Evolutionary conservation across 2,329 filamentous ascomycete species (phyloP).

Genomic region (Drechslerella coelobrocha): DNA sequence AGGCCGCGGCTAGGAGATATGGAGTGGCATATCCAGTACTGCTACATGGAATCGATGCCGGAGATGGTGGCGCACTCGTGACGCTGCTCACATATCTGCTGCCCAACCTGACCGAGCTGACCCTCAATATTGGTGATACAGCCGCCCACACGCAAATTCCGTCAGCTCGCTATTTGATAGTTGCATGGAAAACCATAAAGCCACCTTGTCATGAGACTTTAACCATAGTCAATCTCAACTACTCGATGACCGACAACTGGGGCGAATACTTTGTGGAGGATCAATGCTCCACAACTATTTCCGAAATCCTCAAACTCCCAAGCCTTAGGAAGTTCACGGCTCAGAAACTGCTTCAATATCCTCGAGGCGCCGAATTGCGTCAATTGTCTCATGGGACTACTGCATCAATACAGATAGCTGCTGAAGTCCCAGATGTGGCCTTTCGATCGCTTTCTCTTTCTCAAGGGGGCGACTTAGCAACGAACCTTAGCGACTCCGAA

Average conservation of each 20-base stretch:
- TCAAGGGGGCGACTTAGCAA: not conserved
- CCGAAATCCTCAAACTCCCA: slow-evolving; percentile 32
- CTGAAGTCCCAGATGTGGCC: slow-evolving; percentile 27
- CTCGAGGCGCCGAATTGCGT: slow-evolving; percentile 6
- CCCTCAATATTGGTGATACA: slow-evolving; percentile 27
- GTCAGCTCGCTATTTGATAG: slow-evolving; percentile 36
- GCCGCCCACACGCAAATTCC: slow-evolving; percentile 16
- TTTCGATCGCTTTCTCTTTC: slow-evolving; percentile 24
- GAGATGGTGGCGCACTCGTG: slow-evolving; percentile 29
- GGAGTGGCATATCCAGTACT: slow-evolving; percentile 38
- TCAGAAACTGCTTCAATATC: slow-evolving; percentile 29
- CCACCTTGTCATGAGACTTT: slow-evolving; percentile 35
- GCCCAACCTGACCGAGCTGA: slow-evolving; percentile 35
- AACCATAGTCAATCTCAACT: slow-evolving; percentile 28
- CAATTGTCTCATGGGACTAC: slow-evolving; percentile 14
- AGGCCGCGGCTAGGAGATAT: slow-evolving; percentile 25
- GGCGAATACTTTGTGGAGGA: slow-evolving; percentile 30
- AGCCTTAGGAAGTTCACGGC: slow-evolving; percentile 31
- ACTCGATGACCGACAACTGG: no score
- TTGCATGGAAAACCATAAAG: slow-evolving; percentile 38
- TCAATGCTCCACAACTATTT: slow-evolving; percentile 19
- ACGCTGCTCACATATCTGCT: slow-evolving; percentile 33
- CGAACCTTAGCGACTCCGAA: not conserved
- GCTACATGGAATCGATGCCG: slow-evolving; percentile 26
- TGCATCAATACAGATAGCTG: slow-evolving; percentile 16